Evolutionary conservation across 495 filamentous ascomycete species (phyloP).

Genomic region (Xylaria grammica): DNA sequence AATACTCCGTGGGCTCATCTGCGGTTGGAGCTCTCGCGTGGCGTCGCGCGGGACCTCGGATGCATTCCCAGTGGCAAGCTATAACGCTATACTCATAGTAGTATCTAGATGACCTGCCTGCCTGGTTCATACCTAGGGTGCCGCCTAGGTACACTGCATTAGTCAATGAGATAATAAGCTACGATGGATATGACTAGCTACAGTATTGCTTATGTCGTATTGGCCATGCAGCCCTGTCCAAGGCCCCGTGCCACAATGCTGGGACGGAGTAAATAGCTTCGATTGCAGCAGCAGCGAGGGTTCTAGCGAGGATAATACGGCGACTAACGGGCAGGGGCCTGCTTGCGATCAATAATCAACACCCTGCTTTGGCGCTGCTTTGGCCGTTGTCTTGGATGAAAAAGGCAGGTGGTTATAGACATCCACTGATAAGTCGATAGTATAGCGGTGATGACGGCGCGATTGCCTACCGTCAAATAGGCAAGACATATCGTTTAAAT

Average conservation of each 20-base stretch:
- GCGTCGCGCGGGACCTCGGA: slow-evolving; percentile 7
- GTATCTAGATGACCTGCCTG: no score
- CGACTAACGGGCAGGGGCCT: slow-evolving; percentile 3
- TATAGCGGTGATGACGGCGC: neutral
- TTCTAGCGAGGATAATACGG: no score
- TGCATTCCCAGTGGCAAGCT: neutral
- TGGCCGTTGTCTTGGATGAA: slow-evolving; percentile 17
- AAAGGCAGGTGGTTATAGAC: slow-evolving; percentile 23
- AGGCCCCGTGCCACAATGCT: slow-evolving; percentile 6
- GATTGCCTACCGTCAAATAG: neutral
- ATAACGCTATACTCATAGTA: no score
- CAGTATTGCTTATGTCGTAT: slow-evolving; percentile 13
- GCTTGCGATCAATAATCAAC: neutral
- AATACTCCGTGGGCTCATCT: slow-evolving; percentile 17
- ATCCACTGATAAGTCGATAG: slow-evolving; percentile 15
- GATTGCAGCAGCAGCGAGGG: slow-evolving; percentile 1
- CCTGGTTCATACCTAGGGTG: no score
- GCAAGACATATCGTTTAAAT: neutral
- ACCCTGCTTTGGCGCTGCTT: slow-evolving; percentile 8
- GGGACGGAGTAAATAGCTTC: slow-evolving; percentile 6
- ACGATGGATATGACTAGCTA: slow-evolving; percentile 17
- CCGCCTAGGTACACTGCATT: neutral
- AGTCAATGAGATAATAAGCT: neutral
- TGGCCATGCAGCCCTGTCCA: slow-evolving; percentile 16
- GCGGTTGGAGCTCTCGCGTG: neutral